Evolutionary conservation across 1,139 yeast genomes (phyloP).

Genomic region (Pichia sp.): DNA sequence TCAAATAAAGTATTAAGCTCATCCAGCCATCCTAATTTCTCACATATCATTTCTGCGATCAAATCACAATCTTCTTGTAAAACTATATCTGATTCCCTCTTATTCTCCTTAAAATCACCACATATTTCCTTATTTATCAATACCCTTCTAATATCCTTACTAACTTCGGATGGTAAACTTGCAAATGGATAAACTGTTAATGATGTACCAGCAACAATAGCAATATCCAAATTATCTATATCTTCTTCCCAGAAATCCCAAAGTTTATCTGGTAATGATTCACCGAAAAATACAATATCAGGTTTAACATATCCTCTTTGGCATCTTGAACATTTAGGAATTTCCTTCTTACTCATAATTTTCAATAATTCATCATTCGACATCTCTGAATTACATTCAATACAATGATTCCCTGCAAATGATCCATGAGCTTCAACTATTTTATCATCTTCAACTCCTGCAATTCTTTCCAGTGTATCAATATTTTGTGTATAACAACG

Average conservation of each 20-base stretch:
- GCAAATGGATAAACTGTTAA: conserved; percentile 89
- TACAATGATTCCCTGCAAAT: conserved; percentile 77
- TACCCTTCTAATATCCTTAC: conserved; percentile 43
- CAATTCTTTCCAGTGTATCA: conserved; percentile 81
- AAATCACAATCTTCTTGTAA: conserved; percentile 57
- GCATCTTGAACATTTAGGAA: conserved; percentile 42
- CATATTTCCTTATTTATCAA: conserved; percentile 70
- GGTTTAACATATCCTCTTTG: conserved; percentile 71
- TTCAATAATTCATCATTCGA: conserved; percentile 40
- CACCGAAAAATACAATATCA: conserved; percentile 90
- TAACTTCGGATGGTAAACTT: conserved; percentile 61
- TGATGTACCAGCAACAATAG: conserved; percentile 89
- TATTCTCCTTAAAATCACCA: conserved; percentile 54
- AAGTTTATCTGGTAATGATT: conserved; percentile 62
- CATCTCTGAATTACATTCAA: conserved; percentile 59
- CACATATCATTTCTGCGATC: conserved; percentile 47
- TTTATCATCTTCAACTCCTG: conserved; percentile 59
- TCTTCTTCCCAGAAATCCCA: conserved; percentile 68
- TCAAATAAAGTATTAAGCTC: conserved; percentile 27
- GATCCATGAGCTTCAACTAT: conserved; percentile 94
- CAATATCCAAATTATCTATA: conserved; percentile 51
- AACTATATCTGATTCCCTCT: conserved; percentile 53
- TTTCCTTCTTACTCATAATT: conserved; percentile 26
- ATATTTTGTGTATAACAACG: conserved; percentile 88
- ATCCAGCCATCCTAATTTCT: conserved; percentile 55